Evolutionary conservation across 495 filamentous ascomycete species (phyloP), one percentile per base, ranked within the genome.

Genomic region (Neurospora tetrasperma): DNA sequence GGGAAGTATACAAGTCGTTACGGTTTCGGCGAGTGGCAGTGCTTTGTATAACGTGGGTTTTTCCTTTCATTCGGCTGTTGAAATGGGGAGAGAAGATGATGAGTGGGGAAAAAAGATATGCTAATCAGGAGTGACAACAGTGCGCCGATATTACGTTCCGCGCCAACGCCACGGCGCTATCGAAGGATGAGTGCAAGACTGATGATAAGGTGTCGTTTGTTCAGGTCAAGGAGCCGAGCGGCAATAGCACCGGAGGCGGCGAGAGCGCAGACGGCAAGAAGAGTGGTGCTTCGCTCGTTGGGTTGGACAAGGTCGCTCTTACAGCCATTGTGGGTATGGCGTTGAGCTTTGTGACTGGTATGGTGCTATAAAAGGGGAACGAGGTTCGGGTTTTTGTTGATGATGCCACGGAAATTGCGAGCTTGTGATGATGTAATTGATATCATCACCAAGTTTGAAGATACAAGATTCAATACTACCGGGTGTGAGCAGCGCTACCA

Each of bases 61-160:
- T 62, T 39, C 18, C 5, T 31, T 23, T 40, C 5, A 6, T 69
- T 43, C 27, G 72, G 44, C 48, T 12, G 4, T 1, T 5, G 48
- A 27, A 59, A 5, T 6, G 48, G 48, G 18, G 66, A 16, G 5
- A 10, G 3, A 18, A 35, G 3, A 7, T 46, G 12, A 18, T 66
- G 54, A 54, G 12, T 35, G 12, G 20, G 20, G 7, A 9, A 41
- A n/a, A 18, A 23, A 48, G 5, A 35, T 38, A 12, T 38, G 70
- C 70, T 71, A 35, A 71, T 71, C n/a, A 40, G 8, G 40, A 31
- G 4, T 41, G 35, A 7, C n/a, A 54, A 69, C 66, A 90, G 88
- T 91, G 89, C 76, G 88, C 89, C 71, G 89, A 91, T 73, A 87
- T 91, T 74, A 85, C 82, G 16, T 90, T 91, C 81, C 80, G 80